Percentiles rank a stretch among this genome's conserved stretches.
These are phyloP conservation scores for Sclerotinia sclerotiorum DNA, from an alignment of 2,329 filamentous ascomycete genomes.

Conservation along the genomic window DNA sequence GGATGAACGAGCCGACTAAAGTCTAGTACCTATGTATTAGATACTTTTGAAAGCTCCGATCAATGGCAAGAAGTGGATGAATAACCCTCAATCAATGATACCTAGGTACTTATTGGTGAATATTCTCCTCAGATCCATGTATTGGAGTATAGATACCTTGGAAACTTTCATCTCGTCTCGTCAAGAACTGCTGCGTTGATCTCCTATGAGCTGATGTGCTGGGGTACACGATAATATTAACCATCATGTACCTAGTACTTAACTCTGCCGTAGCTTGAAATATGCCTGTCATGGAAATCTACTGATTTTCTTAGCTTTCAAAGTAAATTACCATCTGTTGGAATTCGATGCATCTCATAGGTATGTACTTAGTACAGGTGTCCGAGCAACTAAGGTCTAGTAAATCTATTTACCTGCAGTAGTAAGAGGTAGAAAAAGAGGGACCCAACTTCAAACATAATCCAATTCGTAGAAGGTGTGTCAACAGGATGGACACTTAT, in stretches of 20 bases:
- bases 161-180: background rate
- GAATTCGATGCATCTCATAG: background rate
- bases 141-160: background rate
- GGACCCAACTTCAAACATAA: too few relatives aligned
- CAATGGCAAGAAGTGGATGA: background rate
- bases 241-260: background rate
- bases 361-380: too few relatives aligned
- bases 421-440: too few relatives aligned
- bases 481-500: too few relatives aligned
- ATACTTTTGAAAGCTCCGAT: background rate
- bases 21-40: background rate
- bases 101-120: background rate
- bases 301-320: background rate
- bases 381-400: too few relatives aligned
- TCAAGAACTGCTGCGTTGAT: background rate
- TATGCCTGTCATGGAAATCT: background rate
- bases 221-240: background rate
- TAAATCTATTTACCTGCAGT: too few relatives aligned
- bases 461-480: too few relatives aligned
- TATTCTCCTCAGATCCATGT: background rate
- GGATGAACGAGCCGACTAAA: too few relatives aligned
- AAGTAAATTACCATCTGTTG: background rate
- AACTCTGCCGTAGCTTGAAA: background rate
- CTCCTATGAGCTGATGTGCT: background rate
- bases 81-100: background rate